Evolutionary conservation across 331 rosid genomes (phyloP).

Genomic region (Malus hybrid): DNA sequence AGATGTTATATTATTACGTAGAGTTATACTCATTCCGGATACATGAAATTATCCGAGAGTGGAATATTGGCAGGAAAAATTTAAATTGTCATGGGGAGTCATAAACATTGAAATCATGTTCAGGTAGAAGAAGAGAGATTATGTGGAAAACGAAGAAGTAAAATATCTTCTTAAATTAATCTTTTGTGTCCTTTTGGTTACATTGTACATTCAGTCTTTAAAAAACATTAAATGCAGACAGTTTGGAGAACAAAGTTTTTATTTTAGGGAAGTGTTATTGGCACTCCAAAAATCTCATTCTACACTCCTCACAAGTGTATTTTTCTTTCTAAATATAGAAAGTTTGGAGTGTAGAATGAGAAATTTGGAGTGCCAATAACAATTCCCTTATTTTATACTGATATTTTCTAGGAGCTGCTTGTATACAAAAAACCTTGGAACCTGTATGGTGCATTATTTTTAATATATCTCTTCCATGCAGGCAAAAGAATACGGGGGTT

Average conservation of each 20-base stretch:
- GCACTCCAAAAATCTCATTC: too few species aligned
- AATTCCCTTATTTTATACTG: not conserved
- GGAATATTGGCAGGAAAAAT: not conserved
- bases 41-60: not conserved
- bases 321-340: too few species aligned
- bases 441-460: slow-evolving; percentile 4
- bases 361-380: too few species aligned
- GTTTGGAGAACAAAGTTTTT: not conserved
- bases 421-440: not conserved
- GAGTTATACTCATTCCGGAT: not conserved
- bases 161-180: not conserved
- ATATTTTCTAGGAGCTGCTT: not conserved
- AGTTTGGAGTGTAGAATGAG: too few species aligned
- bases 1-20: not conserved
- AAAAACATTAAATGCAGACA: not conserved
- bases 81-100: not conserved
- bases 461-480: slow-evolving; percentile 16
- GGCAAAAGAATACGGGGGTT: slow-evolving; percentile 84
- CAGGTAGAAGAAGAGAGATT: not conserved
- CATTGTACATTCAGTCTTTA: not conserved
- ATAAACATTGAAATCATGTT: not conserved
- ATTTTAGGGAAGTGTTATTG: too few species aligned
- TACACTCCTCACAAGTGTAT: too few species aligned
- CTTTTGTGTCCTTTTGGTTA: not conserved
- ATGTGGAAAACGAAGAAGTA: not conserved